Percentiles rank a stretch among this genome's conserved stretches.
Conservation (phyloP, 2,329 filamentous ascomycete species). For the Ceratocystis cubensis region DNA sequence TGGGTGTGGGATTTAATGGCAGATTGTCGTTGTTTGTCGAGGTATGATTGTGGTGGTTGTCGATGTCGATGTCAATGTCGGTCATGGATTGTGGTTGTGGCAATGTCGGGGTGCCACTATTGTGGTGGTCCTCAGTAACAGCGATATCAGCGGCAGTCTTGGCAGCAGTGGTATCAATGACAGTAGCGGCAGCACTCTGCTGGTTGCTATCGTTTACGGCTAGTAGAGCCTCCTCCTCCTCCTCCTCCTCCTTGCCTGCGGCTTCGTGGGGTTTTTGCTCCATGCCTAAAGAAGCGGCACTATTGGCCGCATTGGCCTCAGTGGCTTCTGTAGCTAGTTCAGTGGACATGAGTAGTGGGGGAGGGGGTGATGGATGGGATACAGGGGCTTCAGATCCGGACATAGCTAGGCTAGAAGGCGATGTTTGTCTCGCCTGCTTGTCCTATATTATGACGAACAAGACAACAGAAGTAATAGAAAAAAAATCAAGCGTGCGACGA, state of each 20-base stretch:
- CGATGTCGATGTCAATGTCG: background rate
- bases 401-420: slow-evolving; percentile 5
- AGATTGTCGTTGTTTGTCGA: background rate
- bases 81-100: background rate
- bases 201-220: slow-evolving; percentile 10
- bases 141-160: background rate
- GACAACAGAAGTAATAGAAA: background rate
- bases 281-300: background rate
- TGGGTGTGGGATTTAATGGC: background rate
- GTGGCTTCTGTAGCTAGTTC: background rate
- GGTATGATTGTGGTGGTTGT: background rate
- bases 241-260: background rate
- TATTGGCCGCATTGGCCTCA: slow-evolving; percentile 1
- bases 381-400: background rate
- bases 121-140: background rate
- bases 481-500: background rate
- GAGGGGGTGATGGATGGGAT: background rate
- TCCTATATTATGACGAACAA: background rate
- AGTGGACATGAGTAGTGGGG: slow-evolving; percentile 1
- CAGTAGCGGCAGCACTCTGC: background rate
- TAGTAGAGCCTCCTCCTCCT: background rate
- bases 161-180: background rate
- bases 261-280: slow-evolving; percentile 7
- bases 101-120: slow-evolving; percentile 1
- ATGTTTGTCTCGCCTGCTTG: background rate